Evolutionary conservation across 139 green algal species (phyloP), one percentile per base, ranked within the genome.

Genomic region (Eudorina sp.): DNA sequence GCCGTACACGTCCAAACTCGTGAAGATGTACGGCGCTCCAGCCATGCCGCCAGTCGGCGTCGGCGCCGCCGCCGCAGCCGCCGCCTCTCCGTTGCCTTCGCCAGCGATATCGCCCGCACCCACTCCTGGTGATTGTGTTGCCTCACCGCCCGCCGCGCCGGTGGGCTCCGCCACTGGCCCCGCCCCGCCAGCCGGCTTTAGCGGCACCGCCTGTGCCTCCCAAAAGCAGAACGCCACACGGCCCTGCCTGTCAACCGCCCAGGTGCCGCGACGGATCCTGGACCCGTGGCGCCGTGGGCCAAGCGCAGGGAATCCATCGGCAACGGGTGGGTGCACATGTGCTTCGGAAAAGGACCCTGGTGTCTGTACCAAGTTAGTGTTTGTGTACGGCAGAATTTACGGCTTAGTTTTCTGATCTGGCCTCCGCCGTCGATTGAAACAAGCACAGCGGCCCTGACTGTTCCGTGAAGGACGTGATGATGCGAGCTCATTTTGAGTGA

Each of bases 171-270:
- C 9, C 46, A 31, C 1, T 9, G 45, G 46, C 9, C 45, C 13
- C 43, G 46, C 18, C 48, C 9, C 31, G 3, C 27, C 27, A 1
- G 73, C 73, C 31, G 27, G 11, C 40, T 27, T 21, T 29, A 58
- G 73, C 41, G 1, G 78, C 78, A 23, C 16, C 27, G 25, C 78
- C 23, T 46, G 2, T 14, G 81, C 81, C 64, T 87, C 81, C 81
- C 81, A 87, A 31, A n/a, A 31, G 66, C 81, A 79, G 64, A 79
- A 87, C 27, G 81, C 81, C 43, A 87, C 81, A 3, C 31, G 46
- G 3, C 31, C 64, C 23, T 31, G 9, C 13, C 29, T 0, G 43
- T 87, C 81, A 43, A 87, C 62, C 40, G 81, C 81, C 81, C 81
- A 87, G 3, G 16, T 79, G 66, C 81, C 81, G 21, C 66, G n/a